Conservation (phyloP, 345 rosid species). For the Pugionium cornutum region DNA sequence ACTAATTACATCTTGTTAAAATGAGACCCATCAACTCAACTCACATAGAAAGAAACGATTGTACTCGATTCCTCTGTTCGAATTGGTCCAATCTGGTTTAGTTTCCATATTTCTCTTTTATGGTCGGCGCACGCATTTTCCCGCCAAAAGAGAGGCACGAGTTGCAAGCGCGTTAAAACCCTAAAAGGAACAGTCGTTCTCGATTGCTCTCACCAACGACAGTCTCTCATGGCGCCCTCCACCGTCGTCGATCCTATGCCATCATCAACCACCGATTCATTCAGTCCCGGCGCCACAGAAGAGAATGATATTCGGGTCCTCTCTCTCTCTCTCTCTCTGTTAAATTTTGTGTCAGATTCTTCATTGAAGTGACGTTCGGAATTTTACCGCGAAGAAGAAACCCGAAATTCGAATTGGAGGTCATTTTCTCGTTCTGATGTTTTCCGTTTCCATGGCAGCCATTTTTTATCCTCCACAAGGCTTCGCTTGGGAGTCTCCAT, state of each 20-base stretch:
- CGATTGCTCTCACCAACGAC: slow-evolving; percentile 16
- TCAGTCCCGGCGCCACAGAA: slow-evolving; percentile 26
- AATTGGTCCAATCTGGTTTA: slow-evolving; percentile 17
- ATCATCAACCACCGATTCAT: slow-evolving; percentile 33
- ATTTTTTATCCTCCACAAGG: slow-evolving; percentile 62
- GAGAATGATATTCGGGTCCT: slow-evolving; percentile 62
- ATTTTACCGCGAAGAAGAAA: background rate
- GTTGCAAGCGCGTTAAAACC: slow-evolving; percentile 32
- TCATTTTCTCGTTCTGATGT: slow-evolving; percentile 5
- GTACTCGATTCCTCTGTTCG: background rate
- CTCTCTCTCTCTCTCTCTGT: slow-evolving; percentile 16
- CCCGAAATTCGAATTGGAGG: background rate
- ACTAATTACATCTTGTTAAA: slow-evolving; percentile 30
- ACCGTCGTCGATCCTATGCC: slow-evolving; percentile 43
- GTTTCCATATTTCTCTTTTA: background rate
- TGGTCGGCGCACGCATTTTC: slow-evolving; percentile 36
- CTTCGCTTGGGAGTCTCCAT: slow-evolving; percentile 43
- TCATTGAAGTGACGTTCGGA: background rate
- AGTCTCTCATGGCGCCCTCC: slow-evolving; percentile 45
- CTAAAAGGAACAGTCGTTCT: slow-evolving; percentile 9
- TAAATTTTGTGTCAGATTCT: slow-evolving; percentile 10
- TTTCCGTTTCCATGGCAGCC: slow-evolving; percentile 49
- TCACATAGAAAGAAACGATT: background rate
- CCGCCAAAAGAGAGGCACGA: slow-evolving; percentile 48
- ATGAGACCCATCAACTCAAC: background rate